phyloP scores from a whole-genome alignment of 192 early-diverging fungal species.

The Backusella westeae region DNA sequence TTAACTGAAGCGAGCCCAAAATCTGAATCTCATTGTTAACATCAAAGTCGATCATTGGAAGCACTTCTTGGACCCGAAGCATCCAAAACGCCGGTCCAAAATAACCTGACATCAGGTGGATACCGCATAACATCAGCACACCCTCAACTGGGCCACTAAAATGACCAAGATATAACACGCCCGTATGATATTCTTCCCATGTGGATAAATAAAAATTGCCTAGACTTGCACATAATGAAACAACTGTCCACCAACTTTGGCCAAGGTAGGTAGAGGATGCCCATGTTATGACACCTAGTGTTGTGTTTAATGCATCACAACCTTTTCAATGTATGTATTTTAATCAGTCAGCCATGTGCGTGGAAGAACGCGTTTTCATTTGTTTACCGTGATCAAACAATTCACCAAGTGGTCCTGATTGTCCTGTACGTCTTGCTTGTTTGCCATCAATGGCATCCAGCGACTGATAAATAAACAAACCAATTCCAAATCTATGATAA shows the following conservation, averaged over 20 bases:
- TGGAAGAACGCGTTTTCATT: neutral
- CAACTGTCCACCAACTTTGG: constrained; percentile 67
- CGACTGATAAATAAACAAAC: constrained; percentile 86
- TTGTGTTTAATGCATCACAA: constrained; percentile 59
- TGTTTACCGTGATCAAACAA: constrained; percentile 89
- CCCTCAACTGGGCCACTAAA: constrained; percentile 92
- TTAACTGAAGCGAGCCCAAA: constrained; percentile 48
- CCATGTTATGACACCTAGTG: constrained; percentile 56
- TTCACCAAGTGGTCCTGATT: constrained; percentile 90
- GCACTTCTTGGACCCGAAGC: neutral
- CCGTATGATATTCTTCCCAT: constrained; percentile 95
- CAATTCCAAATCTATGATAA: constrained; percentile 55
- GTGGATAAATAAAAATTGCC: constrained; percentile 85
- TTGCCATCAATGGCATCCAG: constrained; percentile 96
- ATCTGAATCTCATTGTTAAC: constrained; percentile 17
- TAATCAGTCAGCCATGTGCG: neutral
- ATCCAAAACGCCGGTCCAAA: constrained; percentile 32
- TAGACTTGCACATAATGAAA: constrained; percentile 32
- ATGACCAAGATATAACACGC: constrained; percentile 77
- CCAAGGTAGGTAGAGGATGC: constrained; percentile 67
- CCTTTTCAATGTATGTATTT: constrained; percentile 30
- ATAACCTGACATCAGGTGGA: constrained; percentile 61
- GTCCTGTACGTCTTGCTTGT: constrained; percentile 87
- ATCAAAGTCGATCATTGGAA: constrained; percentile 4
- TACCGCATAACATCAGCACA: constrained; percentile 62